Conservation (phyloP, 2,329 filamentous ascomycete genomes). For the Biscogniauxia mediterranea region DNA sequence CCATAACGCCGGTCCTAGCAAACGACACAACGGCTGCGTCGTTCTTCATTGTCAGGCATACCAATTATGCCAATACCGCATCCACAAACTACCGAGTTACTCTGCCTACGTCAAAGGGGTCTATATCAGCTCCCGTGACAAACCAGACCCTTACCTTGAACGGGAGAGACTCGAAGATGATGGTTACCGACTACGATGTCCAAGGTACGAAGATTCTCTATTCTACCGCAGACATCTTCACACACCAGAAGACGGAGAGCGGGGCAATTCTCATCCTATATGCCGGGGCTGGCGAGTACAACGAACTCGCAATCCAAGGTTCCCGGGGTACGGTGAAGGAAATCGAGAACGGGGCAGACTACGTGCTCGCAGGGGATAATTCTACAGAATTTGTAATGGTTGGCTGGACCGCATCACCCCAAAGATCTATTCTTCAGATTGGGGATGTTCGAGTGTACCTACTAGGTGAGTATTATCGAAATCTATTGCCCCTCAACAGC, state of each 20-base stretch:
- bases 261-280: slow-evolving; percentile 55
- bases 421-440: slow-evolving; percentile 17
- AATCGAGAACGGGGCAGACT: slow-evolving; percentile 22
- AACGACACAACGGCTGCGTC: slow-evolving; percentile 45
- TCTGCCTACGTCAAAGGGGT: slow-evolving; percentile 57
- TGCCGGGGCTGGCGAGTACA: slow-evolving; percentile 57
- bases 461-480: slow-evolving; percentile 13
- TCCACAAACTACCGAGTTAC: slow-evolving; percentile 62
- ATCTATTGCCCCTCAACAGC: too few relatives aligned
- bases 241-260: slow-evolving; percentile 53
- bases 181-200: slow-evolving; percentile 65
- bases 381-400: slow-evolving; percentile 17
- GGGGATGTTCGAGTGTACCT: slow-evolving; percentile 15
- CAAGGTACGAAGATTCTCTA: slow-evolving; percentile 59
- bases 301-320: slow-evolving; percentile 56
- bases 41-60: slow-evolving; percentile 68
- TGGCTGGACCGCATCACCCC: slow-evolving; percentile 14
- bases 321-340: slow-evolving; percentile 27
- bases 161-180: slow-evolving; percentile 66
- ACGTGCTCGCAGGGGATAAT: slow-evolving; percentile 27
- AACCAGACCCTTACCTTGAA: slow-evolving; percentile 56
- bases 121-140: slow-evolving; percentile 57
- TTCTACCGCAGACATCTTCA: slow-evolving; percentile 68
- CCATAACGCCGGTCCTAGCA: slow-evolving; percentile 60
- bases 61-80: slow-evolving; percentile 58